Percentiles rank a stretch among this genome's conserved stretches.
Evolutionary conservation across 257 asterid genomes (phyloP).

Genomic region (Ilex asprella): DNA sequence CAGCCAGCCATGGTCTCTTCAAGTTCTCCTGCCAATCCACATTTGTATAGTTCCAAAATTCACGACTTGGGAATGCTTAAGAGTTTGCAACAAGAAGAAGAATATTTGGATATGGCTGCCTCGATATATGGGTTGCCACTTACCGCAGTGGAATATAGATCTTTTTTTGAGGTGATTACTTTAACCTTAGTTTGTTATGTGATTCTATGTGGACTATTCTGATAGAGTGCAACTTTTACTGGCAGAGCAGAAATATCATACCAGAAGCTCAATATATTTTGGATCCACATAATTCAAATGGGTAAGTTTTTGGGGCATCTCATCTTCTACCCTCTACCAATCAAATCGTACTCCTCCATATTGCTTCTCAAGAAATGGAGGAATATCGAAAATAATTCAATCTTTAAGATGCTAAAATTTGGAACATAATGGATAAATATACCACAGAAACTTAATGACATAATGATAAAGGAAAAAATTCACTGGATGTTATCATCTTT

Average conservation of each 20-base stretch:
- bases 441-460: too few relatives aligned
- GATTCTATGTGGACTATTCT: constrained; percentile 7
- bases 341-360: not conserved
- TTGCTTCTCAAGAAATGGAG: not conserved
- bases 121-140: constrained; percentile 66
- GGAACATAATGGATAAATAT: not conserved
- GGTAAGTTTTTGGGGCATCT: constrained; percentile 40
- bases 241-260: constrained; percentile 53
- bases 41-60: constrained; percentile 25
- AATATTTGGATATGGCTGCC: constrained; percentile 25
- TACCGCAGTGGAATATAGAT: constrained; percentile 59
- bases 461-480: too few relatives aligned
- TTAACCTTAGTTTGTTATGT: not conserved
- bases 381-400: not conserved
- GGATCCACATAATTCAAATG: constrained; percentile 69
- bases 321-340: not conserved
- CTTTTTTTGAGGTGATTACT: constrained; percentile 61
- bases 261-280: constrained; percentile 73
- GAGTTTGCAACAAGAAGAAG: constrained; percentile 34
- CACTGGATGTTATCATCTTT: too few relatives aligned
- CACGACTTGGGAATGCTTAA: constrained; percentile 27
- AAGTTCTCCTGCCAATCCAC: constrained; percentile 40
- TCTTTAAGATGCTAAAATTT: not conserved
- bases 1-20: constrained; percentile 44
- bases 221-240: constrained; percentile 20